Evolutionary conservation across 768 basidiomycete genomes (phyloP).

Genomic region (Serendipita sp.): DNA sequence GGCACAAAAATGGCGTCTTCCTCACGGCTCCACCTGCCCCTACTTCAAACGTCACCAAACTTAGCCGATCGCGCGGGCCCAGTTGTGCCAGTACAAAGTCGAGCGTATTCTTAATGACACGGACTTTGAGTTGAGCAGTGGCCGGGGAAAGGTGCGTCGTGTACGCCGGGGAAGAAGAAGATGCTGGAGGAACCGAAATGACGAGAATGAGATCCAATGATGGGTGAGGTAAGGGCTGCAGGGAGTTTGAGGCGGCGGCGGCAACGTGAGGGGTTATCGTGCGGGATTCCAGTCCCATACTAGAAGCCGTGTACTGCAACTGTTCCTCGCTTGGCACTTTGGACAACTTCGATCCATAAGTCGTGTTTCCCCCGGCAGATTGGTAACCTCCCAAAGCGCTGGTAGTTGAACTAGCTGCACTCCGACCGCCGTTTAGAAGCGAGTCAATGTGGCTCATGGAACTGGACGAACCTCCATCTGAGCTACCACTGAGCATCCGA

Average conservation of each 20-base stretch:
- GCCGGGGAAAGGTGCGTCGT: slow-evolving; percentile 37
- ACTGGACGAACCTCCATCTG: slow-evolving; percentile 33
- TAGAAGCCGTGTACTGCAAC: not conserved
- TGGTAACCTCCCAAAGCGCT: slow-evolving; percentile 2
- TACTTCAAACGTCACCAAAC: slow-evolving; percentile 85
- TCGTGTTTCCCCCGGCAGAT: not conserved
- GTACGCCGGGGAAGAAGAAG: not conserved
- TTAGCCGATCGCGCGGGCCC: slow-evolving; percentile 64
- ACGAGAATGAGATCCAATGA: slow-evolving; percentile 87
- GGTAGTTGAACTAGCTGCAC: slow-evolving; percentile 4
- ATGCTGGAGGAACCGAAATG: slow-evolving; percentile 60
- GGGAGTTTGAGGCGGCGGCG: slow-evolving; percentile 61
- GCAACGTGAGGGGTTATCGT: slow-evolving; percentile 58
- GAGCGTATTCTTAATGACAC: slow-evolving; percentile 76
- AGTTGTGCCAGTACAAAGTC: slow-evolving; percentile 73
- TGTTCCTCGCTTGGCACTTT: not conserved
- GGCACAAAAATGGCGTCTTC: slow-evolving; percentile 83
- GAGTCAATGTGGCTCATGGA: not conserved
- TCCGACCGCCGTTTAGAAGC: slow-evolving; percentile 7
- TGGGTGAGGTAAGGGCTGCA: slow-evolving; percentile 69
- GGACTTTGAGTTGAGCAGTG: slow-evolving; percentile 71
- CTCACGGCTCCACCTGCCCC: slow-evolving; percentile 68
- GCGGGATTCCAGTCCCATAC: slow-evolving; percentile 11
- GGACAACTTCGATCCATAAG: not conserved
- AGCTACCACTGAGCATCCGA: slow-evolving; percentile 59